Evolutionary conservation across 805 yeast genomes (phyloP).

Genomic region (Schwanniomyces occidentalis): DNA sequence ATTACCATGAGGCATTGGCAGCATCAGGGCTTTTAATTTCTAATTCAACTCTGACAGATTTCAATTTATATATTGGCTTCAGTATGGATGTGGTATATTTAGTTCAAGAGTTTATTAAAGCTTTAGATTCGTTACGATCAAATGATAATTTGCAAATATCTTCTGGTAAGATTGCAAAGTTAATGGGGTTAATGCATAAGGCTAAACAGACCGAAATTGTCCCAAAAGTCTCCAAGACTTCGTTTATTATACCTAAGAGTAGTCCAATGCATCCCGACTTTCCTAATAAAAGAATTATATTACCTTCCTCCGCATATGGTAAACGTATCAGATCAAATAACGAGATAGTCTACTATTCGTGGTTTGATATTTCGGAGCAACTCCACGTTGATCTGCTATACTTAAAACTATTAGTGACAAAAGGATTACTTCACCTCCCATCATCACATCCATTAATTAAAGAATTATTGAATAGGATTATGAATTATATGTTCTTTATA

Average conservation of each 20-base stretch:
- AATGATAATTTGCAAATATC: conserved; percentile 17
- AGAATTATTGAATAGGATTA: conserved; percentile 19
- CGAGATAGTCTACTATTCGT: conserved; percentile 25
- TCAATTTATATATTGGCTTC: conserved; percentile 37
- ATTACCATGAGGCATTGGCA: conserved; percentile 32
- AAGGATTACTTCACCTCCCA: conserved; percentile 37
- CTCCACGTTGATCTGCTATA: conserved; percentile 36
- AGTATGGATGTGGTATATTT: conserved; percentile 25
- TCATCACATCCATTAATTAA: conserved; percentile 27
- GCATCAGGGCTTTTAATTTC: conserved; percentile 25
- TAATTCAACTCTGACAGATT: conserved; percentile 12
- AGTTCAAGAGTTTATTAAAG: conserved; percentile 24
- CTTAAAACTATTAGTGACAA: conserved; percentile 34
- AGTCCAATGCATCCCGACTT: conserved; percentile 33
- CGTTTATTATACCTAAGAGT: conserved; percentile 23
- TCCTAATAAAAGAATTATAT: conserved; percentile 10
- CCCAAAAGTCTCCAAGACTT: conserved; percentile 19
- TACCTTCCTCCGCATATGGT: conserved; percentile 27
- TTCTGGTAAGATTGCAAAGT: conserved; percentile 19
- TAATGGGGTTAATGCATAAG: conserved; percentile 37
- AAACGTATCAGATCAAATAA: conserved; percentile 5
- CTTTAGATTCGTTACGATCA: conserved; percentile 22
- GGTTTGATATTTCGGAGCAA: conserved; percentile 59
- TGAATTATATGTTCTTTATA: conserved; percentile 25
- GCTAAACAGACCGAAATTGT: conserved; percentile 24